Conservation (phyloP, 2,329 filamentous ascomycete species). For the Thielaviopsis cerberus region DNA sequence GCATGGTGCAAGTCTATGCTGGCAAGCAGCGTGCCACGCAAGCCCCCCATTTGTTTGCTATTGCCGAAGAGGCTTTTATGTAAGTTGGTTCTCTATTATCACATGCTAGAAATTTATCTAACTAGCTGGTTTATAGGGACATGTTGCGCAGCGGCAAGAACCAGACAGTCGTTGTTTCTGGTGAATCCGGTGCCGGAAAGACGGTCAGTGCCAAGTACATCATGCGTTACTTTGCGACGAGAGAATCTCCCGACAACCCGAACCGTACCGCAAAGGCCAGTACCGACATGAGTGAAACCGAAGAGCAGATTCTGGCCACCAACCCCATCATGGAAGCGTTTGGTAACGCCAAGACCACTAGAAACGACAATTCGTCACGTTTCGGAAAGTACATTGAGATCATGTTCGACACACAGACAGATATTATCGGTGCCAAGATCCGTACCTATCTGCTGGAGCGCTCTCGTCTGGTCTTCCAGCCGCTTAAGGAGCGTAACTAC, state of each 20-base stretch:
- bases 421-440: constrained; percentile 96
- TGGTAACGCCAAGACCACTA: constrained; percentile 97
- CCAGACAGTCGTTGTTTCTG: constrained; percentile 97
- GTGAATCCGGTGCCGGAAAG: constrained; percentile 95
- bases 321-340: constrained; percentile 99
- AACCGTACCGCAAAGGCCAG: constrained; percentile 56
- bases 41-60: constrained; percentile 93
- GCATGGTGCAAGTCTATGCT: constrained; percentile 99
- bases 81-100: constrained; percentile 28
- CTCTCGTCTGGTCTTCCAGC: constrained; percentile 90
- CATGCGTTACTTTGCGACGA: constrained; percentile 97
- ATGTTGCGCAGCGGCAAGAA: constrained; percentile 94
- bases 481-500: constrained; percentile 93
- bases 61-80: constrained; percentile 97
- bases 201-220: constrained; percentile 99
- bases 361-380: constrained; percentile 96
- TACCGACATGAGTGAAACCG: constrained; percentile 84
- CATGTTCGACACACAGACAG: constrained; percentile 88
- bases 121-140: constrained; percentile 37
- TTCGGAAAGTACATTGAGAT: constrained; percentile 99
- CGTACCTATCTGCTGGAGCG: constrained; percentile 88
- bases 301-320: constrained; percentile 93
- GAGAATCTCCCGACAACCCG: constrained; percentile 80
- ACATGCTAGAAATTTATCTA: constrained; percentile 21
- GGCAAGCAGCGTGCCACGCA: constrained; percentile 92